Percentiles rank a stretch among this genome's conserved stretches.
Conservation (phyloP, 495 filamentous ascomycete genomes). For the Hyaloscypha bicolor region DNA sequence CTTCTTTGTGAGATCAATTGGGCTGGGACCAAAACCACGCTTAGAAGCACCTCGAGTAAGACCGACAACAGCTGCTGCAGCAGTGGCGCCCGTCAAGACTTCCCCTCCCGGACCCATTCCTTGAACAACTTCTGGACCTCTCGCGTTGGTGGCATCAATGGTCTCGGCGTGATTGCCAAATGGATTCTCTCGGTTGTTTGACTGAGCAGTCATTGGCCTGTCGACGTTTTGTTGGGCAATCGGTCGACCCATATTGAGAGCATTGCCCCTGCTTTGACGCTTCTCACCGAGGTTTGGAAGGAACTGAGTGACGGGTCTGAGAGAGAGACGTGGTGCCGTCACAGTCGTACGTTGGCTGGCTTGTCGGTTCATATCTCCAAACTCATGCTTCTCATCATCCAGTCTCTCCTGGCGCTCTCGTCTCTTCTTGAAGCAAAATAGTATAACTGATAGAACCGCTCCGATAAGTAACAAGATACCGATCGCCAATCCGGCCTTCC, state of each 20-base stretch:
- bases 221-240: slow-evolving; percentile 22
- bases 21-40: slow-evolving; percentile 34
- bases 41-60: slow-evolving; percentile 34
- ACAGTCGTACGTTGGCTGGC: slow-evolving; percentile 42
- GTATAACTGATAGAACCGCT: slow-evolving; percentile 58
- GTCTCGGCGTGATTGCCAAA: slow-evolving; percentile 50
- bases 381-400: slow-evolving; percentile 59
- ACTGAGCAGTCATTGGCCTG: slow-evolving; percentile 39
- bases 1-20: slow-evolving; percentile 49
- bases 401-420: slow-evolving; percentile 47
- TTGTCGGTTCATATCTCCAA: slow-evolving; percentile 29
- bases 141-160: slow-evolving; percentile 32
- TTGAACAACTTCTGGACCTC: slow-evolving; percentile 25
- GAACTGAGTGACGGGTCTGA: slow-evolving; percentile 88
- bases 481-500: slow-evolving; percentile 83
- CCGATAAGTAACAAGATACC: slow-evolving; percentile 71
- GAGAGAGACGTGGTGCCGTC: slow-evolving; percentile 73
- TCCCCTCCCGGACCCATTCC: slow-evolving; percentile 17
- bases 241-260: slow-evolving; percentile 35
- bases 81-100: slow-evolving; percentile 45
- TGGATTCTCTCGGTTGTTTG: slow-evolving; percentile 46
- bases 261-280: slow-evolving; percentile 49
- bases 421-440: slow-evolving; percentile 67
- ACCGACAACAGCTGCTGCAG: slow-evolving; percentile 36
- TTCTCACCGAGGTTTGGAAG: slow-evolving; percentile 62